Evolutionary conservation across 805 yeast genomes (phyloP).

Genomic region (Candida sphagnicola): DNA sequence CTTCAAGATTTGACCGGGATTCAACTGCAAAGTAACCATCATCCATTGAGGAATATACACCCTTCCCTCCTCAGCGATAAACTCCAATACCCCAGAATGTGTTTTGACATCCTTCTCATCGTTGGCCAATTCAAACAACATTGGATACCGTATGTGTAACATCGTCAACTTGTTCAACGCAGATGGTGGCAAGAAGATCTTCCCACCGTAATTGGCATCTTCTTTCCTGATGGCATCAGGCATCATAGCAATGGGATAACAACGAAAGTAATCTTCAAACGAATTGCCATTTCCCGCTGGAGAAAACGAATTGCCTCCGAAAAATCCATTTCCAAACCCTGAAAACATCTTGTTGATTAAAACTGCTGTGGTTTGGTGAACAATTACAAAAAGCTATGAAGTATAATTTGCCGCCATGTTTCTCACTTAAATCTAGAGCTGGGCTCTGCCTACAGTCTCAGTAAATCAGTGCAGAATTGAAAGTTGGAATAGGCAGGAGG

Average conservation of each 20-base stretch:
- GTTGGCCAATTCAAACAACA: conserved; percentile 79
- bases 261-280: conserved; percentile 86
- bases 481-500: too few species aligned
- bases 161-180: conserved; percentile 84
- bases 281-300: conserved; percentile 28
- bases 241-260: conserved; percentile 92
- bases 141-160: conserved; percentile 91
- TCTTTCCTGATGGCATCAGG: conserved; percentile 68
- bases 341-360: too few species aligned
- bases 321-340: conserved; percentile 36
- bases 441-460: too few species aligned
- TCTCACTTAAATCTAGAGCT: too few species aligned
- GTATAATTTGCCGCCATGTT: too few species aligned
- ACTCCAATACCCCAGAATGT: conserved; percentile 93
- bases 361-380: not conserved
- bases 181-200: conserved; percentile 90
- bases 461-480: too few species aligned
- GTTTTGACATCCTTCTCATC: conserved; percentile 60
- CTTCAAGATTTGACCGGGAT: conserved; percentile 78
- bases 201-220: conserved; percentile 90
- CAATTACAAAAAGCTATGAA: too few species aligned
- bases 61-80: conserved; percentile 96
- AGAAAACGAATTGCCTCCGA: conserved; percentile 8
- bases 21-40: conserved; percentile 69
- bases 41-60: conserved; percentile 96